Evolutionary conservation across 2,329 filamentous ascomycete genomes (phyloP).

Genomic region (Colletotrichum melonis): DNA sequence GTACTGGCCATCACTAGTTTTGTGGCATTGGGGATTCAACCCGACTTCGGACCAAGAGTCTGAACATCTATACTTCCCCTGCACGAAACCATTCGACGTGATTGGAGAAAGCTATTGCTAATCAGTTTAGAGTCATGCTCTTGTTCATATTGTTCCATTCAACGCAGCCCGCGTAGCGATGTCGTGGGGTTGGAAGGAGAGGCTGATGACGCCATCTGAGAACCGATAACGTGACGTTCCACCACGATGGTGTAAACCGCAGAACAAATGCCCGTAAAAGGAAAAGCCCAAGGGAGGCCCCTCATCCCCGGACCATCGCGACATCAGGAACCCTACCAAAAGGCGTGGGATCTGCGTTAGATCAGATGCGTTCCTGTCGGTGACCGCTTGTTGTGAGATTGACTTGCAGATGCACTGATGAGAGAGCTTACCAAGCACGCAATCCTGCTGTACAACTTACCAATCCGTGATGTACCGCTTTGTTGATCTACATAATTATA

Average conservation of each 20-base stretch:
- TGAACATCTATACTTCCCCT: background rate
- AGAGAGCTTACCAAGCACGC: slow-evolving; percentile 27
- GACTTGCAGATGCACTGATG: background rate
- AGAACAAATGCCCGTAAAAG: background rate
- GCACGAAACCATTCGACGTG: background rate
- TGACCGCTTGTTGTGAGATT: slow-evolving; percentile 20
- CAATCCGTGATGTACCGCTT: slow-evolving; percentile 3
- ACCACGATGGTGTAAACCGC: slow-evolving; percentile 6
- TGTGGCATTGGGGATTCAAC: too few species aligned
- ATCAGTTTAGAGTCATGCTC: background rate
- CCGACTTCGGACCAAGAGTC: too few species aligned
- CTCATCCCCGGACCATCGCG: background rate
- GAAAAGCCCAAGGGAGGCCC: background rate
- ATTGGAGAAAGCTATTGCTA: background rate
- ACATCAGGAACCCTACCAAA: background rate
- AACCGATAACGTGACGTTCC: slow-evolving; percentile 26
- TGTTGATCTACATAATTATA: background rate
- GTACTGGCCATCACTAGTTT: too few species aligned
- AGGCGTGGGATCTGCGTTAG: background rate
- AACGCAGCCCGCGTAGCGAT: background rate
- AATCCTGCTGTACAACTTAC: slow-evolving; percentile 2
- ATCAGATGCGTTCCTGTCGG: slow-evolving; percentile 3
- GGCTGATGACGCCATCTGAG: slow-evolving; percentile 25
- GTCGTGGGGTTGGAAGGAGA: slow-evolving; percentile 5
- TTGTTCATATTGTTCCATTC: background rate